Conservation (phyloP, 1,284 basidiomycete species). For the Boletus semigastroideus region DNA sequence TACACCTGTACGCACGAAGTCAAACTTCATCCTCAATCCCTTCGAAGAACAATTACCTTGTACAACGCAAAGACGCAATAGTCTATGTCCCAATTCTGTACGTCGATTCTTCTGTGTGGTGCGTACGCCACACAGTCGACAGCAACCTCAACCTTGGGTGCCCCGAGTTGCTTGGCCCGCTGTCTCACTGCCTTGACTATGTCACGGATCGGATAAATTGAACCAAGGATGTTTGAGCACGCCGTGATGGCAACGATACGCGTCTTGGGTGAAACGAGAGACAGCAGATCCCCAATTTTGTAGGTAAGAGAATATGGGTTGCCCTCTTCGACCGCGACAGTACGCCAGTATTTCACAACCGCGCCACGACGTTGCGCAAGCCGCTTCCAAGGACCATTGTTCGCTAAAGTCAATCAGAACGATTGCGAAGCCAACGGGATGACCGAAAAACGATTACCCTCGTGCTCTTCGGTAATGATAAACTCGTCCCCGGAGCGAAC, state of each 20-base stretch:
- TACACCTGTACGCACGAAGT: constrained; percentile 54
- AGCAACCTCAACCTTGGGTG: constrained; percentile 60
- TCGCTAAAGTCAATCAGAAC: constrained; percentile 45
- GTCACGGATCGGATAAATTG: constrained; percentile 60
- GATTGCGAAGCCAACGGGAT: not conserved
- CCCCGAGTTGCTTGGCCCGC: constrained; percentile 52
- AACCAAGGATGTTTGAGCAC: constrained; percentile 76
- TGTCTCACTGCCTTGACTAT: constrained; percentile 51
- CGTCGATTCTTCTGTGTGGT: constrained; percentile 69
- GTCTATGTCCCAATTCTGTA: constrained; percentile 74
- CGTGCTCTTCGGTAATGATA: constrained; percentile 74
- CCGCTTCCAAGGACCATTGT: constrained; percentile 76
- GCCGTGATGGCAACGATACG: constrained; percentile 74
- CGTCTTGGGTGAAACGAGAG: constrained; percentile 62
- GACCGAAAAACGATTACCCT: constrained; percentile 45
- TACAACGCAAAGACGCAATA: constrained; percentile 73
- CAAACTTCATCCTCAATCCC: not conserved
- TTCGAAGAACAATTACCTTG: constrained; percentile 53
- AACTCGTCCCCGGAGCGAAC: constrained; percentile 66
- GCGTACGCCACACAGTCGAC: constrained; percentile 82
- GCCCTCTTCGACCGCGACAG: constrained; percentile 45
- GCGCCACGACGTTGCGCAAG: constrained; percentile 61
- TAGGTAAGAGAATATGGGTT: constrained; percentile 69
- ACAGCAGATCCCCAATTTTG: constrained; percentile 56
- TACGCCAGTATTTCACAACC: constrained; percentile 59